Percentiles rank a stretch among this genome's conserved stretches.
These are phyloP conservation scores for Elongisporangium undulatum DNA, from an alignment of 352 stramenopile species.

Conservation along the genomic window DNA sequence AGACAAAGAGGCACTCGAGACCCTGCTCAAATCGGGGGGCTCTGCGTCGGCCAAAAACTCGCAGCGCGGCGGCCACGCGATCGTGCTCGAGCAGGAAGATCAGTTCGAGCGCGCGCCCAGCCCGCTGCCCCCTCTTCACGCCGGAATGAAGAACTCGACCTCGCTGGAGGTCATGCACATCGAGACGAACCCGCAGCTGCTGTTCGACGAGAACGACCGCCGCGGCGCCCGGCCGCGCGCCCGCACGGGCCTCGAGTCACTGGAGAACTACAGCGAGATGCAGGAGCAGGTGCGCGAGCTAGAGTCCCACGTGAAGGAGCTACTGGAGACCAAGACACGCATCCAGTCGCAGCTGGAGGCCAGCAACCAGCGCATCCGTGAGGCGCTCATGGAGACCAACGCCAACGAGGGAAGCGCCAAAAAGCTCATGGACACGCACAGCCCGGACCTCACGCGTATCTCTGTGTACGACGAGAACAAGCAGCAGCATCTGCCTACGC, in stretches of 20 bases:
- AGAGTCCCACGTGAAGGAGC: slow-evolving; percentile 57
- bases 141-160: background rate
- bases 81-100: background rate
- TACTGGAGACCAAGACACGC: slow-evolving; percentile 46
- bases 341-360: slow-evolving; percentile 51
- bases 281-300: slow-evolving; percentile 70
- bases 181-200: slow-evolving; percentile 10
- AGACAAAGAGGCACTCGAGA: background rate
- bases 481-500: slow-evolving; percentile 19
- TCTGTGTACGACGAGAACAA: slow-evolving; percentile 47
- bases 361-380: slow-evolving; percentile 31
- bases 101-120: background rate
- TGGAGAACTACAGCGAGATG: slow-evolving; percentile 49
- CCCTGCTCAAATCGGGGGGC: background rate
- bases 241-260: slow-evolving; percentile 58
- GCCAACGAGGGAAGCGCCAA: slow-evolving; percentile 28
- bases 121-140: background rate
- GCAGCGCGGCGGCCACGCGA: background rate
- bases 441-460: slow-evolving; percentile 67
- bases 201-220: slow-evolving; percentile 28
- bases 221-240: slow-evolving; percentile 37
- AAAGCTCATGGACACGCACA: slow-evolving; percentile 46
- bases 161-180: background rate
- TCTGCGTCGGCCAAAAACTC: background rate
- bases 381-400: slow-evolving; percentile 34